Conservation (phyloP, 495 filamentous ascomycete species). For the Trichoderma parareesei region DNA sequence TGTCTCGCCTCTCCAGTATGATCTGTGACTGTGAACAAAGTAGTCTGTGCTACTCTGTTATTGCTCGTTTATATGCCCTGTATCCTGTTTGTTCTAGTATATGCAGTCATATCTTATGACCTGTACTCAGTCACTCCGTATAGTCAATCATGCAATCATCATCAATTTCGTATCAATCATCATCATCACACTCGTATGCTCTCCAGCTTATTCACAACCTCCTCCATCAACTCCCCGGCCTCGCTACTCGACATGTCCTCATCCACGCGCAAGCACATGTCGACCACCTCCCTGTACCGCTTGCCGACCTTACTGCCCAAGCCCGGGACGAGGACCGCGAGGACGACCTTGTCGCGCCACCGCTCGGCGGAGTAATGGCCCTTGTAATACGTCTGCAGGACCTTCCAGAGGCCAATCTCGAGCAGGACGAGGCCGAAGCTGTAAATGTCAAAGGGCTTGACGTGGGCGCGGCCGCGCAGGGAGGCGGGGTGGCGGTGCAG, state of each 20-base stretch:
- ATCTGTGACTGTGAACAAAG: no score
- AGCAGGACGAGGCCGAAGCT: constrained; percentile 25
- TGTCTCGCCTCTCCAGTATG: no score
- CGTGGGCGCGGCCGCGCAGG: constrained; percentile 19
- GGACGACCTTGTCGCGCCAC: constrained; percentile 25
- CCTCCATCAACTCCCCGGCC: constrained; percentile 25
- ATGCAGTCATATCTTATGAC: no score
- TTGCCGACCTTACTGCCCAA: constrained; percentile 26
- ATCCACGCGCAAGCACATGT: constrained; percentile 19
- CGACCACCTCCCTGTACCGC: constrained; percentile 23
- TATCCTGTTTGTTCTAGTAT: no score
- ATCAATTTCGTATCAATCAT: background rate
- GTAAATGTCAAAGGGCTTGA: constrained; percentile 26
- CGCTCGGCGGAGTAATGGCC: constrained; percentile 21
- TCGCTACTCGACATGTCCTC: constrained; percentile 18
- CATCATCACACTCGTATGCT: constrained; percentile 18
- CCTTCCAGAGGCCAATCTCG: constrained; percentile 25
- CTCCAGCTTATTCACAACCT: constrained; percentile 23
- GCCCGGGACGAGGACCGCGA: constrained; percentile 20
- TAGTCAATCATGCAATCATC: background rate
- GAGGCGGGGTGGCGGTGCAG: constrained; percentile 27
- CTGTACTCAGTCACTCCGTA: background rate
- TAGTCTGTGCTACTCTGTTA: no score
- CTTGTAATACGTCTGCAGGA: constrained; percentile 21
- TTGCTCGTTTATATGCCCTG: no score